Evolutionary conservation across 768 basidiomycete genomes (phyloP).

Genomic region (Pulveroboletus sp.): DNA sequence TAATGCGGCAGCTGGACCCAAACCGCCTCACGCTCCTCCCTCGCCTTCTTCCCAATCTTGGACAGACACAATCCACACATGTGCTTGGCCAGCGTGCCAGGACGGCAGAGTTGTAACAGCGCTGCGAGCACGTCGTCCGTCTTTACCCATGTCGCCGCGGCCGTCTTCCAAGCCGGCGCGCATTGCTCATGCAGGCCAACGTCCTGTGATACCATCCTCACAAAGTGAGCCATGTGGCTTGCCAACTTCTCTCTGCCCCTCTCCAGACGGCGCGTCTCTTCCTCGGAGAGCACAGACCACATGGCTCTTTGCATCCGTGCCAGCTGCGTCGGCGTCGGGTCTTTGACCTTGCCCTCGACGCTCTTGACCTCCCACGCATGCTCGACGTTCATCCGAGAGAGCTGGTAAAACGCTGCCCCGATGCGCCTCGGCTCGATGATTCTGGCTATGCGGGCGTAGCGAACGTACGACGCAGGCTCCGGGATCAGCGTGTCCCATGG

Average conservation of each 20-base stretch:
- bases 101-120: neutral
- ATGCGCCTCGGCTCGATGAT: neutral
- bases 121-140: neutral
- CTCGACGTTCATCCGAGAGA: neutral
- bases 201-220: neutral
- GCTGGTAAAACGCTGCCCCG: neutral
- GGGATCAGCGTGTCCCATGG: neutral
- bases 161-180: neutral
- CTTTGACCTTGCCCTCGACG: neutral
- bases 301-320: neutral
- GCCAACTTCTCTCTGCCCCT: neutral
- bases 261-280: neutral
- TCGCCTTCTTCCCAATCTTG: neutral
- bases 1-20: neutral
- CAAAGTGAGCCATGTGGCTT: neutral
- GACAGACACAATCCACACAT: neutral
- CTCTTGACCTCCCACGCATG: neutral
- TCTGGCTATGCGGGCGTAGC: neutral
- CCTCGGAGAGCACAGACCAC: constrained; percentile 3
- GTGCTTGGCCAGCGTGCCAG: neutral
- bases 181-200: neutral
- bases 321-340: neutral
- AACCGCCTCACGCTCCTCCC: neutral
- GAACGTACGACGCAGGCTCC: neutral
- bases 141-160: neutral